phyloP scores from a whole-genome alignment of 2,329 filamentous ascomycete genomes.

The Aaosphaeria pasadenensis region DNA sequence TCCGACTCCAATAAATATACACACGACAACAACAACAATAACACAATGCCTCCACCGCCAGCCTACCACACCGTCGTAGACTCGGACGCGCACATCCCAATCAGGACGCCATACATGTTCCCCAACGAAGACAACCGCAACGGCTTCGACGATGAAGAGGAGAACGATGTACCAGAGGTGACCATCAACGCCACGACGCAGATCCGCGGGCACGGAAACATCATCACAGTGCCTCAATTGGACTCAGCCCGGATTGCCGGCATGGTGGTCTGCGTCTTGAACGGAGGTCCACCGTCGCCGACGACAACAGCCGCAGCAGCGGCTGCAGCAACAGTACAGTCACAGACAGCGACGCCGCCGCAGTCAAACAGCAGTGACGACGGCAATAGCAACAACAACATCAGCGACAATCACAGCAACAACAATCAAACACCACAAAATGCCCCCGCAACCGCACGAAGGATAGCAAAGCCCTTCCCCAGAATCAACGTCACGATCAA shows the following conservation, averaged over 20 bases:
- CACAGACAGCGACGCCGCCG: background rate
- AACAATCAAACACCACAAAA: background rate
- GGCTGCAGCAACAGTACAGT: background rate
- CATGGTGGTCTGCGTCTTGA: constrained; percentile 19
- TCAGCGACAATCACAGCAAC: background rate
- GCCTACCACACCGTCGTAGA: constrained; percentile 29
- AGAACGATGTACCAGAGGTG: constrained; percentile 22
- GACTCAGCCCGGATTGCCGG: constrained; percentile 26
- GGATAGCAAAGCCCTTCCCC: constrained; percentile 4
- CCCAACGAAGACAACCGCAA: constrained; percentile 1
- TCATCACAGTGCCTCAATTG: constrained; percentile 30
- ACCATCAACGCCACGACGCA: constrained; percentile 34
- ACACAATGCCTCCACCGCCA: constrained; percentile 24
- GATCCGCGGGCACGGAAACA: constrained; percentile 32
- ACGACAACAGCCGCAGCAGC: background rate
- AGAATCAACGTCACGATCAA: constrained; percentile 32
- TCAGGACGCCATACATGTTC: background rate
- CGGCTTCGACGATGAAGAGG: background rate
- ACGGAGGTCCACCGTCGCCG: constrained; percentile 3
- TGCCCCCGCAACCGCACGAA: background rate
- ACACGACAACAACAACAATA: background rate
- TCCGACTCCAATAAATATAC: background rate
- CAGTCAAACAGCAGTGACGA: background rate
- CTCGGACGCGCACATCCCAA: constrained; percentile 7
- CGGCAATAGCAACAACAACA: background rate